Percentiles rank a stretch among this genome's conserved stretches.
Conservation (phyloP, 257 asterid species). For the Fraxinus anomala region DNA sequence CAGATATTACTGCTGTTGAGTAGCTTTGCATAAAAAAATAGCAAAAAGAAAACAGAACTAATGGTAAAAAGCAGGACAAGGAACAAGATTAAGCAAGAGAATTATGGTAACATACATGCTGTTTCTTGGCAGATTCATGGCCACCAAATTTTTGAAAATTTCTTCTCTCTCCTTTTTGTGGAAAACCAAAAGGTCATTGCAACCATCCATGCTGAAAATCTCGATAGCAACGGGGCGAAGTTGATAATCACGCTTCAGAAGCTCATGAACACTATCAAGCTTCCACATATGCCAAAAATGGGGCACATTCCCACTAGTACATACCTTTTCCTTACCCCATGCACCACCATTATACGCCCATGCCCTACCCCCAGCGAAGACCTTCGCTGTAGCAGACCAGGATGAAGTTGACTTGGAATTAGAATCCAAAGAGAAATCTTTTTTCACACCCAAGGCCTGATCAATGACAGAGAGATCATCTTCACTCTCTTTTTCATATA, state of each 20-base stretch:
- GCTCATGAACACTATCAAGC: conserved; percentile 95
- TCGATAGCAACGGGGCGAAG: conserved; percentile 98
- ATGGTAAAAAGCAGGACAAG: conserved; percentile 9
- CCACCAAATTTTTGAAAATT: conserved; percentile 83
- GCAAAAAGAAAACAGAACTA: conserved; percentile 9
- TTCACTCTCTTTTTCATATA: conserved; percentile 89
- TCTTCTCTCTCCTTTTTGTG: conserved; percentile 97
- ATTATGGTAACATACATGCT: conserved; percentile 72
- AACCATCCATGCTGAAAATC: conserved; percentile 99
- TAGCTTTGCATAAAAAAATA: background rate
- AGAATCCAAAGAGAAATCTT: conserved; percentile 84
- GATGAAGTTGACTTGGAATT: conserved; percentile 79
- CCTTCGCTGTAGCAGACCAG: conserved; percentile 74
- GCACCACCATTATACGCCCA: conserved; percentile 99
- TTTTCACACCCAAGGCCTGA: conserved; percentile 96
- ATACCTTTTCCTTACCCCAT: conserved; percentile 95
- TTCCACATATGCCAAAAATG: conserved; percentile 99
- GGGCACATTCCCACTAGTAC: conserved; percentile 73
- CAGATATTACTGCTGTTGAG: background rate
- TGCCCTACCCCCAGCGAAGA: conserved; percentile 86
- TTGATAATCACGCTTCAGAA: conserved; percentile 97
- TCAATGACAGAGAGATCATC: conserved; percentile 93
- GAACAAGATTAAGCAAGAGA: conserved; percentile 17
- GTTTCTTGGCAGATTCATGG: conserved; percentile 97
- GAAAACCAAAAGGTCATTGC: conserved; percentile 95